Evolutionary conservation across 176 grass and related monocot species (phyloP), one percentile per base, ranked within the genome.

Genomic region (Cenchrus fungigraminus): DNA sequence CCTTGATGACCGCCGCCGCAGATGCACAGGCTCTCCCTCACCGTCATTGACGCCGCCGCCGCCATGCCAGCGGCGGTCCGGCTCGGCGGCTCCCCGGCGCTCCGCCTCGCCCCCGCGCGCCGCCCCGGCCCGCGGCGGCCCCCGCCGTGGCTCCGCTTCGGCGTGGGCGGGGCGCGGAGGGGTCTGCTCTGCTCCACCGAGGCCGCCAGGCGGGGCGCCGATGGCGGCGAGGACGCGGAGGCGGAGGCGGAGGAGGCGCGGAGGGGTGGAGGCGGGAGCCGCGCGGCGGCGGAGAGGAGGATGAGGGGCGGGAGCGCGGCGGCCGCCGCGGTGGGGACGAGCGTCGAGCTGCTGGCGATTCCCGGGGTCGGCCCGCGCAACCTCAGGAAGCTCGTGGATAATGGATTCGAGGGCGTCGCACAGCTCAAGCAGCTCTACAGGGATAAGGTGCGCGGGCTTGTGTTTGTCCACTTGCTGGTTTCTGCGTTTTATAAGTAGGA

Each of bases 391-490:
- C 89, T 99, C 81, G 90, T 94, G 71, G 91, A 99, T 84, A 99
- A 96, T 77, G 97, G 97, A 11, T 99, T 96, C 79, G 86, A 94
- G 43, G 93, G 86, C 69, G 91, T 99, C 20, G 84, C 90, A 15
- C 93, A 99, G 80, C 97, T 99, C 71, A 99, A 99, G 88, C 91
- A 99, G 68, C 90, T 99, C 19, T 99, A 99, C 51, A 90, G 74
- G 67, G 90, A 96, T 88, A 99, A 99, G 97, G 97, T 99, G 73
- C 9, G 55, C 25, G n/a, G 4, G 53, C 20, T 59, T 46, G 22
- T 59, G 66, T 71, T 71, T 82, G 8, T 20, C 34, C 13, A 6
- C 63, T 12, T 52, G 13, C 11, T 78, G 17, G 6, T 37, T 46
- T 68, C 6, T 67, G 46, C 52, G 0, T 43, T 40, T 40, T 29